Base-by-base conservation (phyloP, 306 rosid species). In the Dryas drummondii region DNA sequence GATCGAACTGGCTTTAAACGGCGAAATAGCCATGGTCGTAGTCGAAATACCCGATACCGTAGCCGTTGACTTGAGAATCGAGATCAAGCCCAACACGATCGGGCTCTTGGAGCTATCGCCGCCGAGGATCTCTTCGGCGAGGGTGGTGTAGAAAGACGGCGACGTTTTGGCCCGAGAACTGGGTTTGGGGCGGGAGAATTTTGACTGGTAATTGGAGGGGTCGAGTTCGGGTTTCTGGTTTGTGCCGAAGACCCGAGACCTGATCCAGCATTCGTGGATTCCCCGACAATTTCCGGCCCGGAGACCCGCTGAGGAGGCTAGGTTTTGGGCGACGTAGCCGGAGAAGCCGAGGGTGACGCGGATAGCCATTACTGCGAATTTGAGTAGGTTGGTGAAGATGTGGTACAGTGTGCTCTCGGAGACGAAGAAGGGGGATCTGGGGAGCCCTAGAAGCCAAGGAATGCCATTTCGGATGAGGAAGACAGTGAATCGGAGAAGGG, bases 281-380 rank as follows among this genome's bases (percentile, higher is more conserved):
- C 81, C 84, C 7, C 93, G 90, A 70, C 88, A 82, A 63, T 83
- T 81, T 0, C 84, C 85, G 46, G 74, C 81, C 5, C 92, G 94
- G 5, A 69, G 40, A 45, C 84, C 86, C 79, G 96, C 96, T 52
- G 97, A 82, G 77, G 97, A 85, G 17, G 82, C 90, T 6, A 94
- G 83, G 65, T 84, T 92, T 46, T 90, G 93, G 81, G 97, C 97
- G 11, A 92, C 91, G 3, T 90, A 92, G 76, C 97, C 90, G 16
- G 99, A 92, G 82, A 86, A 89, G 74, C 84, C 71, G 19, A 90
- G 70, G 58, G 99, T 90, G 9, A 90, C 90, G 1, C 97, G 91
- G 19, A 92, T 80, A 54, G 99, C 97, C 99, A 94, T 94, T 9
- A 72, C 7, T 11, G 52, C 14, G 26, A 91, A 75, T 46, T 76